Evolutionary conservation across 495 filamentous ascomycete genomes (phyloP).

Genomic region (Lophium mytilinum): DNA sequence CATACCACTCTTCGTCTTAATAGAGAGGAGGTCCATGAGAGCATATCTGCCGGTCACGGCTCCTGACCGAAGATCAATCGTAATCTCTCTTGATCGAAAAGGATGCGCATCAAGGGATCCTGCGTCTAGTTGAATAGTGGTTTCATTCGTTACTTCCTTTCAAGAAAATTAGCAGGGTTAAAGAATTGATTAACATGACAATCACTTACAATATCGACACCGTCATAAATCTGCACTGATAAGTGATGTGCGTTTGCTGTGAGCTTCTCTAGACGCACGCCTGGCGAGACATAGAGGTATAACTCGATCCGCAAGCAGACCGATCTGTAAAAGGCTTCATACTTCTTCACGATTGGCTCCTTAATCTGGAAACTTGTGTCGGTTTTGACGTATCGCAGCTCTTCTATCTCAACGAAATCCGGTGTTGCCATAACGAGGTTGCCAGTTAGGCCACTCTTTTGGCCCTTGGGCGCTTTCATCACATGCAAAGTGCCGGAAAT

Average conservation of each 20-base stretch:
- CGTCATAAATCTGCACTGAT: conserved; percentile 14
- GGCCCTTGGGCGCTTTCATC: background rate
- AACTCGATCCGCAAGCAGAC: conserved; percentile 17
- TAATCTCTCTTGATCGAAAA: conserved; percentile 23
- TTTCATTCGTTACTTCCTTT: conserved; percentile 9
- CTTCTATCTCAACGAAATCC: background rate
- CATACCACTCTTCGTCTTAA: conserved; percentile 24
- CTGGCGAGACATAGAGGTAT: conserved; percentile 11
- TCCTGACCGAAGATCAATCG: conserved; percentile 24
- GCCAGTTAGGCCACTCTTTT: background rate
- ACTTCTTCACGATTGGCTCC: background rate
- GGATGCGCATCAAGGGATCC: conserved; percentile 11
- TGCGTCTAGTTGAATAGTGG: conserved; percentile 12
- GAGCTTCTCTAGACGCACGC: conserved; percentile 16
- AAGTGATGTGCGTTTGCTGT: conserved; percentile 9
- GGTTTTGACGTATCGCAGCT: background rate
- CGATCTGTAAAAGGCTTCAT: background rate
- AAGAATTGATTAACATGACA: too few relatives aligned
- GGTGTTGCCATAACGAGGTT: conserved; percentile 10
- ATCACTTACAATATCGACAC: conserved; percentile 1
- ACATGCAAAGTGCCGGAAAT: background rate
- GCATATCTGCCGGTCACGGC: conserved; percentile 27
- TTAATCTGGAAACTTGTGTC: background rate
- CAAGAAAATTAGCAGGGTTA: too few relatives aligned
- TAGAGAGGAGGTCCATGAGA: conserved; percentile 25